Percentiles rank a stretch among this genome's conserved stretches.
These are phyloP conservation scores for Suillus spraguei DNA, from an alignment of 768 basidiomycete species.

Conservation along the genomic window DNA sequence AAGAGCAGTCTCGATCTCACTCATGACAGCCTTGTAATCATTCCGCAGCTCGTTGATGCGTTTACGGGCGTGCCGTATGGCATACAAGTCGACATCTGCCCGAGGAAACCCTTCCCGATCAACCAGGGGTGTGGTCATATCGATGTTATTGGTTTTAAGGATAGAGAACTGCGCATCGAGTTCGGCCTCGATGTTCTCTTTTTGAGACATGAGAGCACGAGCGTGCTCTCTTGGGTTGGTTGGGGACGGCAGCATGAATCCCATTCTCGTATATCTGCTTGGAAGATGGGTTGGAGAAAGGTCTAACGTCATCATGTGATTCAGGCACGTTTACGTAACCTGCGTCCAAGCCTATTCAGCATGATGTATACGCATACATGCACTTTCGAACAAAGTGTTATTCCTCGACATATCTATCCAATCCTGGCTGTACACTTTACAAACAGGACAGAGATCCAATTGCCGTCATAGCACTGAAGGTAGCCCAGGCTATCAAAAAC, in stretches of 20 bases:
- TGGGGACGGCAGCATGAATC: conserved; percentile 46
- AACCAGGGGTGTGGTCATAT: conserved; percentile 74
- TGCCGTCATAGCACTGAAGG: too few relatives aligned
- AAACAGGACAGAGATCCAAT: conserved; percentile 58
- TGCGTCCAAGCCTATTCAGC: too few relatives aligned
- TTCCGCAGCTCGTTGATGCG: conserved; percentile 82
- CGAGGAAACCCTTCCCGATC: conserved; percentile 90
- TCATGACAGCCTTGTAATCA: conserved; percentile 67
- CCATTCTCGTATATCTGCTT: conserved; percentile 35
- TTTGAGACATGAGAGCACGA: conserved; percentile 63
- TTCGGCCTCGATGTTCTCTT: conserved; percentile 73
- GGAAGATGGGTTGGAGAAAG: not conserved
- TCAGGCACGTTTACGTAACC: conserved; percentile 4
- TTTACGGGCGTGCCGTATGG: conserved; percentile 73
- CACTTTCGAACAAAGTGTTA: not conserved
- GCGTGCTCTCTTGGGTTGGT: conserved; percentile 58
- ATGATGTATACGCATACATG: too few relatives aligned
- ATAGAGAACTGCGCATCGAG: conserved; percentile 63
- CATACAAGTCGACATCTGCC: conserved; percentile 82
- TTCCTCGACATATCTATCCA: conserved; percentile 36
- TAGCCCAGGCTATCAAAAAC: not conserved
- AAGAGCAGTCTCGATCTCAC: conserved; percentile 67
- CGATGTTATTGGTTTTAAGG: conserved; percentile 62
- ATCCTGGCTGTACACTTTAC: conserved; percentile 58
- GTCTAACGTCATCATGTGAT: not conserved